A percentile compares a stretch with the other conserved stretches of the same genome.
phyloP scores from a whole-genome alignment of 768 basidiomycete species.

The Auriscalpium microsporum region DNA sequence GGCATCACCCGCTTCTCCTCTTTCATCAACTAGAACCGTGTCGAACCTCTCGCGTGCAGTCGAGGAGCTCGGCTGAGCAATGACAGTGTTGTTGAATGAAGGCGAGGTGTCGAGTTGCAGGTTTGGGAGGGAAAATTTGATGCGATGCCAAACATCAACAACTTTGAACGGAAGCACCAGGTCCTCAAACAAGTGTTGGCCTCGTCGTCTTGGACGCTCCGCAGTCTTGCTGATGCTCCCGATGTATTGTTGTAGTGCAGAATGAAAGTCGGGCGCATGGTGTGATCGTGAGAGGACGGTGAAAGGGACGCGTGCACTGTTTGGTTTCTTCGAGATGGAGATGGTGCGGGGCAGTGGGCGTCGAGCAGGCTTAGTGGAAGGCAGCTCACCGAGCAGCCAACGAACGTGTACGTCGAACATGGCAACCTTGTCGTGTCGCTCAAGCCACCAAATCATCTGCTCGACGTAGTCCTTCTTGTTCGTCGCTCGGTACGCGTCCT shows the following conservation, averaged over 20 bases:
- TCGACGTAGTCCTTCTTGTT: slow-evolving; percentile 21
- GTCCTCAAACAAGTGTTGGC: too few relatives aligned
- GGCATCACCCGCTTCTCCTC: not conserved
- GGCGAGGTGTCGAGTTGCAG: not conserved
- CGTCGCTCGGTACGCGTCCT: slow-evolving; percentile 22
- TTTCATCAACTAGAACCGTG: not conserved
- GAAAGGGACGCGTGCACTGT: too few relatives aligned
- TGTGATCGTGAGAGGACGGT: not conserved
- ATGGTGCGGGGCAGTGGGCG: too few relatives aligned
- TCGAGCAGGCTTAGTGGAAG: too few relatives aligned
- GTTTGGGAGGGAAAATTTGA: not conserved
- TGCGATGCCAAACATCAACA: not conserved
- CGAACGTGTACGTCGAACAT: not conserved
- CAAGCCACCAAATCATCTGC: slow-evolving; percentile 26
- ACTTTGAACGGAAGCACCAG: not conserved
- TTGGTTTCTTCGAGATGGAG: too few relatives aligned
- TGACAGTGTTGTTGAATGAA: not conserved
- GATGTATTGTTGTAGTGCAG: not conserved
- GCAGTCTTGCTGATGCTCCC: not conserved
- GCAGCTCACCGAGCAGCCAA: not conserved
- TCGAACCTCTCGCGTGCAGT: not conserved
- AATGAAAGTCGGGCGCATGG: not conserved
- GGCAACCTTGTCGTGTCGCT: not conserved
- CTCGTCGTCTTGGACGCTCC: not conserved
- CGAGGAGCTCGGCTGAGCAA: not conserved